These are phyloP conservation scores for Fusarium humuli DNA, from an alignment of 2,329 filamentous ascomycete species.

Conservation along the genomic window DNA sequence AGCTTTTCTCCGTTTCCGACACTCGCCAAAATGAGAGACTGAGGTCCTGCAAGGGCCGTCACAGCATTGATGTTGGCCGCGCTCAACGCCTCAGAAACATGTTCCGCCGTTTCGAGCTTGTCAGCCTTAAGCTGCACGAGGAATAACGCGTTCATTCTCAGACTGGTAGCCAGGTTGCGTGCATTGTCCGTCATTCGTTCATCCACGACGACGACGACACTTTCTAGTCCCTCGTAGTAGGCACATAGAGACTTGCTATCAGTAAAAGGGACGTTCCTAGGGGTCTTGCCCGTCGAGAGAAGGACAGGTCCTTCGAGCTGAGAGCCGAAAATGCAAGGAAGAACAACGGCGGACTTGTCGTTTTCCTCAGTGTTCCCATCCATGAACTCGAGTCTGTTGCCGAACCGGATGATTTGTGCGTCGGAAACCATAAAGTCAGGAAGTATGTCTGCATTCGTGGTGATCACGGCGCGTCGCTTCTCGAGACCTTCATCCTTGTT, in stretches of 20 bases:
- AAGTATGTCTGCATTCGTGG: background rate
- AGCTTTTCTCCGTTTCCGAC: background rate
- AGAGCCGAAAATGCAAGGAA: conserved; percentile 21
- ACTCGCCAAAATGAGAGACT: conserved; percentile 3
- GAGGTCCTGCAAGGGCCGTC: conserved; percentile 11
- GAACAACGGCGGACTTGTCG: background rate
- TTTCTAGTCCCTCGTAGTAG: conserved; percentile 6
- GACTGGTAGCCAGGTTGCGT: conserved; percentile 2
- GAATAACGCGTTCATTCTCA: conserved; percentile 10
- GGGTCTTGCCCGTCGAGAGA: background rate
- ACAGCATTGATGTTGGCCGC: conserved; percentile 11
- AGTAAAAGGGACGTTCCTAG: background rate
- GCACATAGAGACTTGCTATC: background rate
- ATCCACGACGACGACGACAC: background rate
- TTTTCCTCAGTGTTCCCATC: background rate
- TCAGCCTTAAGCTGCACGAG: background rate
- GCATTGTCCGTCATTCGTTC: conserved; percentile 24
- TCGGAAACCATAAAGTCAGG: background rate
- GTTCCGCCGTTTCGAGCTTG: background rate
- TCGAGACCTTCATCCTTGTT: background rate
- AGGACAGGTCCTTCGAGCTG: conserved; percentile 8
- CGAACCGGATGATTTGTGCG: background rate
- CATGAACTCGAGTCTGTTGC: conserved; percentile 2
- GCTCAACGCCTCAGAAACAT: background rate
- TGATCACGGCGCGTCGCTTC: conserved; percentile 1